Percentiles rank a stretch among this genome's conserved stretches.
Conservation (phyloP, 768 basidiomycete genomes). For the Lanmaoa rubissima region DNA sequence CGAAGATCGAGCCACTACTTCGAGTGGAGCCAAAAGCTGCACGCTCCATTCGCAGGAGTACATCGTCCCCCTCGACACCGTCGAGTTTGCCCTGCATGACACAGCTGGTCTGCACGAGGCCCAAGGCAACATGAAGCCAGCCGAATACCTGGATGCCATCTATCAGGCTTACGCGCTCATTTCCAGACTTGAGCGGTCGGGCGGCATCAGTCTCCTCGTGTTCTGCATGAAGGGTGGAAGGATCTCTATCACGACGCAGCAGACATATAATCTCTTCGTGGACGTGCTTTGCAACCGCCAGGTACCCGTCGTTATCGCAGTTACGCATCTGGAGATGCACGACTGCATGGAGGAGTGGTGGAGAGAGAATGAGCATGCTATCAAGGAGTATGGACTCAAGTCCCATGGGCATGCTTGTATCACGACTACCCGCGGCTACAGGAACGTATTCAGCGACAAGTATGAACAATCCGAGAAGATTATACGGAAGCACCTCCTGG, state of each 20-base stretch:
- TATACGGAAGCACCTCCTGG: constrained; percentile 20
- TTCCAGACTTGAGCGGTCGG: constrained; percentile 24
- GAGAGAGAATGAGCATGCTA: constrained; percentile 33
- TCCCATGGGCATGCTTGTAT: constrained; percentile 41
- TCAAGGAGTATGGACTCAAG: constrained; percentile 33
- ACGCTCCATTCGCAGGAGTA: constrained; percentile 34
- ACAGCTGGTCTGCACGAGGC: constrained; percentile 32
- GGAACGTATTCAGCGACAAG: constrained; percentile 23
- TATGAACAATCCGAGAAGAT: constrained; percentile 33
- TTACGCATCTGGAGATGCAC: constrained; percentile 36
- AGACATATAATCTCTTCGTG: constrained; percentile 35
- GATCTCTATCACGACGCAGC: constrained; percentile 23
- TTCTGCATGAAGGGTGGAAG: constrained; percentile 32
- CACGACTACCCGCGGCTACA: constrained; percentile 33
- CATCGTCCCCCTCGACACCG: constrained; percentile 12
- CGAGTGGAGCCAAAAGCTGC: constrained; percentile 33
- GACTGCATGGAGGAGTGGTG: constrained; percentile 41
- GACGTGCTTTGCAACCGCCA: constrained; percentile 38
- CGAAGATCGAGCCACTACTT: constrained; percentile 25
- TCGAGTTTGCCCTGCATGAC: constrained; percentile 24
- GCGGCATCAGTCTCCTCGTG: constrained; percentile 29
- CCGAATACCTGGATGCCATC: constrained; percentile 28
- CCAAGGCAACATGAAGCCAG: constrained; percentile 19
- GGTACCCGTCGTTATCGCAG: constrained; percentile 33
- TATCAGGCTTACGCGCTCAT: constrained; percentile 35